phyloP scores from a whole-genome alignment of 768 basidiomycete species.

The Mycena olivaceomarginata region DNA sequence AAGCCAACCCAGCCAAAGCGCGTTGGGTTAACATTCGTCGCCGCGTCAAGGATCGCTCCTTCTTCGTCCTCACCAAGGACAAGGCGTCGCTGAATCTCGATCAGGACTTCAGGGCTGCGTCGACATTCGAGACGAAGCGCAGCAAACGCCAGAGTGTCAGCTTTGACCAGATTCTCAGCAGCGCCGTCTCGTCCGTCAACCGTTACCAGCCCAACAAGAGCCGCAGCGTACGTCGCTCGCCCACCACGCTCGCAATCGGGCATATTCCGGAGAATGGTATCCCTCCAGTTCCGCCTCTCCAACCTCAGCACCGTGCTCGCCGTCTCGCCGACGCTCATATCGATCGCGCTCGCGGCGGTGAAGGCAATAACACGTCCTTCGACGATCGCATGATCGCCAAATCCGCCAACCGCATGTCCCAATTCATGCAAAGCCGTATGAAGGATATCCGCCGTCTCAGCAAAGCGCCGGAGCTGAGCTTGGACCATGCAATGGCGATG shows the following conservation, averaged over 20 bases:
- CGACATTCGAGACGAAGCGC: slow-evolving; percentile 4
- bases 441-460: slow-evolving; percentile 7
- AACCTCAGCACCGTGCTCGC: slow-evolving; percentile 8
- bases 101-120: slow-evolving; percentile 7
- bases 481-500: slow-evolving; percentile 7
- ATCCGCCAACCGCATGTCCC: slow-evolving; percentile 8
- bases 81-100: slow-evolving; percentile 5
- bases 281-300: slow-evolving; percentile 4
- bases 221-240: slow-evolving; percentile 4
- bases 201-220: slow-evolving; percentile 9
- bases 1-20: slow-evolving; percentile 6
- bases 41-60: slow-evolving; percentile 3
- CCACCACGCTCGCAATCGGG: neutral
- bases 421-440: slow-evolving; percentile 7
- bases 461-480: slow-evolving; percentile 8
- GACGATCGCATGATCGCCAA: slow-evolving; percentile 6
- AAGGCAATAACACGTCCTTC: slow-evolving; percentile 3
- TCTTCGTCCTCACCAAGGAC: slow-evolving; percentile 7
- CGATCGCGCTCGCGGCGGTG: slow-evolving; percentile 5
- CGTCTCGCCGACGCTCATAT: slow-evolving; percentile 8
- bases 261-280: slow-evolving; percentile 1
- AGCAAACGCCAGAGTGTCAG: slow-evolving; percentile 7
- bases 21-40: slow-evolving; percentile 4
- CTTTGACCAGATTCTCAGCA: slow-evolving; percentile 9
- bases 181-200: slow-evolving; percentile 2